These are phyloP conservation scores for Pseudogymnoascus sp. DNA, from an alignment of 2,329 filamentous ascomycete species.

Conservation along the genomic window DNA sequence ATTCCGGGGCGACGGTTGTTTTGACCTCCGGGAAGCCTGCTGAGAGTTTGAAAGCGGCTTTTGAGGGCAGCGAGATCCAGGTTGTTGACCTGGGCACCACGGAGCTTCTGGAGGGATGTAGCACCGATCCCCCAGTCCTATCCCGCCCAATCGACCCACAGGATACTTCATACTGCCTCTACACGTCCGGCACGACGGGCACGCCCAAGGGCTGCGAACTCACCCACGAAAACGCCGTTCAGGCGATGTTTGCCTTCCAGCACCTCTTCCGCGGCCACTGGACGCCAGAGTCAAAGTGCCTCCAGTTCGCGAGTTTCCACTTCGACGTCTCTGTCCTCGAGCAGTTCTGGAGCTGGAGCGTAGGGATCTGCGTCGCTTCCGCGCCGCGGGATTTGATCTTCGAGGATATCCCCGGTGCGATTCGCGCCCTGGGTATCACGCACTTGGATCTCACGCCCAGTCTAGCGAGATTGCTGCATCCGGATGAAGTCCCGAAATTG, in stretches of 20 bases:
- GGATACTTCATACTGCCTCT: conserved; percentile 28
- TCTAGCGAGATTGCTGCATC: conserved; percentile 67
- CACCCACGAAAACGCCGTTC: conserved; percentile 79
- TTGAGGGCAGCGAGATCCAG: conserved; percentile 14
- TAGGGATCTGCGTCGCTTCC: conserved; percentile 75
- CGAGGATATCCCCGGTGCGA: conserved; percentile 68
- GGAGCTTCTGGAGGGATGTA: conserved; percentile 11
- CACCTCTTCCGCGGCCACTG: conserved; percentile 68
- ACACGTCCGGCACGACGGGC: conserved; percentile 32
- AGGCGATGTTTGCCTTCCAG: conserved; percentile 82
- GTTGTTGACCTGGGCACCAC: conserved; percentile 24
- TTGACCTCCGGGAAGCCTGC: conserved; percentile 45
- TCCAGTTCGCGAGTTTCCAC: conserved; percentile 90
- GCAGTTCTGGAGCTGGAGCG: conserved; percentile 93
- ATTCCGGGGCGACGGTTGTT: conserved; percentile 58
- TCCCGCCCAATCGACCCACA: conserved; percentile 17
- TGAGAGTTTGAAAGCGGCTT: conserved; percentile 29
- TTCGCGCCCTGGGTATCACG: conserved; percentile 65
- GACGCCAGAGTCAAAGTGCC: conserved; percentile 61
- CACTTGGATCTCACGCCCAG: conserved; percentile 91
- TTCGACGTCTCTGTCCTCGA: conserved; percentile 92
- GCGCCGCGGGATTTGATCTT: conserved; percentile 78
- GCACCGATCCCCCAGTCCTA: conserved; percentile 20
- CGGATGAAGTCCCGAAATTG: conserved; percentile 70
- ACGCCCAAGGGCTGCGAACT: conserved; percentile 56